Base-by-base conservation (phyloP, 164 flowering plant species). In the Sextonia rubra region DNA sequence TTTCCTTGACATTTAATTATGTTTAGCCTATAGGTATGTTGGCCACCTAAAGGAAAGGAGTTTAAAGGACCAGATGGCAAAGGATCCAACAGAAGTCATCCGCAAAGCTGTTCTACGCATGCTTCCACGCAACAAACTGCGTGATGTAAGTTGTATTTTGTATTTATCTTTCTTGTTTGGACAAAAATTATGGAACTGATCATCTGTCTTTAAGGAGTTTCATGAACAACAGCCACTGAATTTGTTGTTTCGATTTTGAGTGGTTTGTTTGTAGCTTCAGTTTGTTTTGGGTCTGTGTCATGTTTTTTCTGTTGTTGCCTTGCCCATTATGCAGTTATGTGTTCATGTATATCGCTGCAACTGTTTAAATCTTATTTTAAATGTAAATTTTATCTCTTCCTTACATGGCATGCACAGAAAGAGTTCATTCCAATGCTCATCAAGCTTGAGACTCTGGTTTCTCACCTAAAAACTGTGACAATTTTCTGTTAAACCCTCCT, bases 61-160 rank as follows among this genome's bases (percentile, higher is more conserved):
- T 72, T 79, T 95, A 69, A 91, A 90, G 80, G 97, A 93, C 68
- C 99, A 95, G 82, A 75, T 93, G 83, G 90, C 81, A 6, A 95
- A 87, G 80, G 99, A 95, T 78, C 99, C 98, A 60, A 93, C 98
- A 27, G 98, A 91, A 82, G 98, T 91, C 68, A 95, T 93, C 66
- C 93, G 97, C 12, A 95, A 93, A 82, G 99, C 97, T 71, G 94
- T 95, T 48, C 49, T 90, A 6, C 91, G 99, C 52, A 95, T 95
- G 98, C 98, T 93, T 79, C 98, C 99, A 18, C 85, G 94, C 71
- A 95, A 95, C 83, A 95, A 93, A 82, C 74, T 95, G 72, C 95
- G 96, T 76, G 97, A 91, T 84, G 99, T 94, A 68, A 86, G 95
- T 84, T 23, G 24, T 14, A 68, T 3, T 26, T 20, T 27, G 4